These are phyloP conservation scores for Diaporthe citriasiana DNA, from an alignment of 2,329 filamentous ascomycete genomes.

Conservation along the genomic window DNA sequence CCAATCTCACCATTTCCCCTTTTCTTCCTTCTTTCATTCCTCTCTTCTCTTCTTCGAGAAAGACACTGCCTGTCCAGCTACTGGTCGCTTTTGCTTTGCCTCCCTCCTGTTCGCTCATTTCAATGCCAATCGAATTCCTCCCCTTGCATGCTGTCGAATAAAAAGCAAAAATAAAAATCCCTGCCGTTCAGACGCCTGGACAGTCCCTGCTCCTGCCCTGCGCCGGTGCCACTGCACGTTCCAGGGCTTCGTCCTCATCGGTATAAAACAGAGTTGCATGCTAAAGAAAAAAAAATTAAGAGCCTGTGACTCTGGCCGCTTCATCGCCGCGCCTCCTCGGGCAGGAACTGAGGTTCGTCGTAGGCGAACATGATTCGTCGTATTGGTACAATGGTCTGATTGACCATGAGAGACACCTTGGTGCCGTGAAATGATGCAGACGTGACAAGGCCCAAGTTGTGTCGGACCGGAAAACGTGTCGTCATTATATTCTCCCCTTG, in stretches of 20 bases:
- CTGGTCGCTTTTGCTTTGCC: constrained; percentile 6
- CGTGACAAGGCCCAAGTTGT: constrained; percentile 1
- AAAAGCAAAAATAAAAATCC: constrained; percentile 23
- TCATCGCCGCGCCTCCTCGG: neutral
- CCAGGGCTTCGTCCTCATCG: constrained; percentile 10
- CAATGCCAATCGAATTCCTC: neutral
- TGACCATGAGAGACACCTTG: constrained; percentile 15
- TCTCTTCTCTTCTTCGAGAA: neutral
- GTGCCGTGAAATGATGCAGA: constrained; percentile 36
- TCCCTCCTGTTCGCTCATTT: neutral
- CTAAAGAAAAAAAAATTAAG: neutral
- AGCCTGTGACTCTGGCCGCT: constrained; percentile 8
- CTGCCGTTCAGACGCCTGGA: constrained; percentile 36
- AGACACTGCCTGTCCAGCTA: neutral
- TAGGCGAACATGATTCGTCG: constrained; percentile 22
- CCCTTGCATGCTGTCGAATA: constrained; percentile 13
- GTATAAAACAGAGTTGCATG: constrained; percentile 30
- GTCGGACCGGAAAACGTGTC: constrained; percentile 8
- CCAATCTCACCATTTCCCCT: constrained; percentile 6
- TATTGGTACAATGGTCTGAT: constrained; percentile 35
- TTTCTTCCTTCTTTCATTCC: neutral
- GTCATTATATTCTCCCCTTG: constrained; percentile 12
- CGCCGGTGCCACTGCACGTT: constrained; percentile 30
- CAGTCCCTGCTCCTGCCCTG: constrained; percentile 29
- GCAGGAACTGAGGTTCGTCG: neutral